Percentiles rank a stretch among this genome's conserved stretches.
These are phyloP conservation scores for Lentinula guzmanii DNA, from an alignment of 768 basidiomycete species.

Conservation along the genomic window DNA sequence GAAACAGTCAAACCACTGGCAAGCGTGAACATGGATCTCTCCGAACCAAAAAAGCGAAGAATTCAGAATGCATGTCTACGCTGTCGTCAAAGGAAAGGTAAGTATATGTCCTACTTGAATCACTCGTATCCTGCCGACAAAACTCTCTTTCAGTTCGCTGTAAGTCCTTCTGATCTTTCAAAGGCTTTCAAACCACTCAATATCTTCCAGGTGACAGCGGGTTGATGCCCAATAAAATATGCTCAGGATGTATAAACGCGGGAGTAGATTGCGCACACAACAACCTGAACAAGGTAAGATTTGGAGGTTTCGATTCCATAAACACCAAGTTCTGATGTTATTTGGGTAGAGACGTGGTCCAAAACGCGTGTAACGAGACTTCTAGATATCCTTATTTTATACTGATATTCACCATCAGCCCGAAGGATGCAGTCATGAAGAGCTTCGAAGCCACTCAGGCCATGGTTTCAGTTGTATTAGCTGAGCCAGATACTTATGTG, in stretches of 20 bases:
- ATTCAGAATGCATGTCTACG: slow-evolving; percentile 56
- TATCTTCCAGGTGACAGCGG: slow-evolving; percentile 35
- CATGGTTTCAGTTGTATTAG: not conserved
- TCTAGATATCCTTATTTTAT: too few relatives aligned
- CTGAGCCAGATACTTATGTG: not conserved
- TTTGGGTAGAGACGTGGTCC: slow-evolving; percentile 1
- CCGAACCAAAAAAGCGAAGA: slow-evolving; percentile 35
- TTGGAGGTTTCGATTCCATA: not conserved
- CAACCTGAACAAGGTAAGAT: not conserved
- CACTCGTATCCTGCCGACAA: not conserved
- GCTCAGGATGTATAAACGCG: slow-evolving; percentile 35
- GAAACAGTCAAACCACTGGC: too few relatives aligned
- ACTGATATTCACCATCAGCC: not conserved
- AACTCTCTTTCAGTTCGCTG: slow-evolving; percentile 35
- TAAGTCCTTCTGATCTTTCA: slow-evolving; percentile 17
- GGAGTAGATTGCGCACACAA: slow-evolving; percentile 11
- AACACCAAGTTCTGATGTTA: not conserved
- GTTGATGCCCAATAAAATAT: slow-evolving; percentile 30
- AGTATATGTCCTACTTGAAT: not conserved
- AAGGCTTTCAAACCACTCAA: not conserved
- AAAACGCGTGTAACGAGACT: not conserved
- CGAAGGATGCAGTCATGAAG: slow-evolving; percentile 11
- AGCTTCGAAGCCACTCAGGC: not conserved
- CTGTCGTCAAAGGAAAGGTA: slow-evolving; percentile 30
- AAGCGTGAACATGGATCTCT: not conserved